Conservation (phyloP, 2,329 filamentous ascomycete species). For the Botryosphaeria dothidea region DNA sequence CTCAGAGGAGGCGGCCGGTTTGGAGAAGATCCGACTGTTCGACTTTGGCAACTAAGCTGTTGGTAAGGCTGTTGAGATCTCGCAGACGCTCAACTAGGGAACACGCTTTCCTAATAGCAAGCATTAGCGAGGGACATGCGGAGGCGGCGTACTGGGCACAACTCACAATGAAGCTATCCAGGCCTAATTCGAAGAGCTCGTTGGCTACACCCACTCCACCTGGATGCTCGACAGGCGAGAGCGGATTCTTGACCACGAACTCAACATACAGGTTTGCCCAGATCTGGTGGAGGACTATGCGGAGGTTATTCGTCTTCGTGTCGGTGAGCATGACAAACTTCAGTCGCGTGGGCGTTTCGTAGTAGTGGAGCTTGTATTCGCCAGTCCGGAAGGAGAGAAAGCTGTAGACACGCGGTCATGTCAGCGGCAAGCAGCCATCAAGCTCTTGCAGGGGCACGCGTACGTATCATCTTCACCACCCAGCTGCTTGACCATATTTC, state of each 20-base stretch:
- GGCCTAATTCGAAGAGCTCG: constrained; percentile 63
- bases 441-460: constrained; percentile 20
- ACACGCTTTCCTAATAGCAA: constrained; percentile 7
- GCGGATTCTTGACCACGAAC: constrained; percentile 71
- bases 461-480: constrained; percentile 84
- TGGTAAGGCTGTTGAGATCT: not conserved
- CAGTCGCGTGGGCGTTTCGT: constrained; percentile 93
- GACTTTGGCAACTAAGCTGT: not conserved
- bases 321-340: constrained; percentile 98
- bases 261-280: constrained; percentile 98
- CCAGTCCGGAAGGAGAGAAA: constrained; percentile 93
- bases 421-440: not conserved
- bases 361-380: constrained; percentile 98
- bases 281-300: constrained; percentile 94
- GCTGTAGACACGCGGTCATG: constrained; percentile 44
- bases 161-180: constrained; percentile 65
- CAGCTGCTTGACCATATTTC: constrained; percentile 95
- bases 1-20: not conserved
- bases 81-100: not conserved
- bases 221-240: constrained; percentile 62
- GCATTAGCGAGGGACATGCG: not conserved
- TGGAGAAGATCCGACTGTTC: not conserved
- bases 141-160: too few species aligned
- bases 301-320: constrained; percentile 83
- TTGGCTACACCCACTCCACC: constrained; percentile 64